Percentiles rank a stretch among this genome's conserved stretches.
phyloP scores from a whole-genome alignment of 2,329 filamentous ascomycete genomes.

The Drechslerella stenobrocha region DNA sequence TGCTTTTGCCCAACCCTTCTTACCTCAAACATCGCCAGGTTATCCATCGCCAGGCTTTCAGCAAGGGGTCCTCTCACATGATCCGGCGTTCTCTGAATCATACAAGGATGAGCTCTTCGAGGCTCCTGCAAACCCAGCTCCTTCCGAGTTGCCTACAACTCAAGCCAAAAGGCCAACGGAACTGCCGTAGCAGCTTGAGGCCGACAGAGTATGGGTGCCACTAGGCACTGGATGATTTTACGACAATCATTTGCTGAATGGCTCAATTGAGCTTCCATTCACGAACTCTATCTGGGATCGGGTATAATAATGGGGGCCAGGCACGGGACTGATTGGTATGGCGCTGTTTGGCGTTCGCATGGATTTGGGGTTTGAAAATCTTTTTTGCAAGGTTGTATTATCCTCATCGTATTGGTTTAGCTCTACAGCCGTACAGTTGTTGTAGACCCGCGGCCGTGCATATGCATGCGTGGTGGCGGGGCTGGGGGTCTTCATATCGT shows the following conservation, averaged over 20 bases:
- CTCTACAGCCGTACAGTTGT: too few relatives aligned
- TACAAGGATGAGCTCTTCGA: conserved; percentile 34
- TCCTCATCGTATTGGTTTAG: too few relatives aligned
- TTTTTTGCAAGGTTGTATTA: too few relatives aligned
- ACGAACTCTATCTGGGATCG: too few relatives aligned
- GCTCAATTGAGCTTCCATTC: too few relatives aligned
- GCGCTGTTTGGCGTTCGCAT: not conserved
- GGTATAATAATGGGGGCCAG: not conserved
- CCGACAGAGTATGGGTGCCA: not conserved
- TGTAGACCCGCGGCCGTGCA: too few relatives aligned
- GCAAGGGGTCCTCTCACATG: not conserved
- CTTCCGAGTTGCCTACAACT: conserved; percentile 20
- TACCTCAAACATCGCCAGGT: conserved; percentile 22
- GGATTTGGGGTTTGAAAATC: too few relatives aligned
- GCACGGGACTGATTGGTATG: not conserved
- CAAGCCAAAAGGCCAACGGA: conserved; percentile 10
- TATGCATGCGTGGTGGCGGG: too few relatives aligned
- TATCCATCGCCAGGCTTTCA: conserved; percentile 12
- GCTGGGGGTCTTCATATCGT: too few relatives aligned
- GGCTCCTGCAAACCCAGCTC: conserved; percentile 19
- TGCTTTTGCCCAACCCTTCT: conserved; percentile 31
- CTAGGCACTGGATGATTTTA: too few relatives aligned
- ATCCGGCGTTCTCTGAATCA: not conserved
- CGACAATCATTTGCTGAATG: too few relatives aligned
- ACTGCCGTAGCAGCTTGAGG: conserved; percentile 6